Conservation (phyloP, 495 filamentous ascomycete species). For the Lophiostoma macrostomum region DNA sequence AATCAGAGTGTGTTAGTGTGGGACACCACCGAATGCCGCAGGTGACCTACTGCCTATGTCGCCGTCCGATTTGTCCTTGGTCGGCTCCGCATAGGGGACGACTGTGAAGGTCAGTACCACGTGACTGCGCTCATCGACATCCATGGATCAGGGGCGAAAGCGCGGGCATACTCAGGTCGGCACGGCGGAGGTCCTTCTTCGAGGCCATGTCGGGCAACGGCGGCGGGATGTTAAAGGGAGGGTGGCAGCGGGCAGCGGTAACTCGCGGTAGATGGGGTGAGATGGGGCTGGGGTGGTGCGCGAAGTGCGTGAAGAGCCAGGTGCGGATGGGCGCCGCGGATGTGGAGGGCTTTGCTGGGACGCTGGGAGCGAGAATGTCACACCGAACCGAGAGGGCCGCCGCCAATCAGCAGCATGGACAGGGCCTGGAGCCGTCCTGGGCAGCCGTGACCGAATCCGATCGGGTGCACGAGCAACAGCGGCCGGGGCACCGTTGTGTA, state of each 20-base stretch:
- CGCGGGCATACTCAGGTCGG: conserved; percentile 68
- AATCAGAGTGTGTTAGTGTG: conserved; percentile 41
- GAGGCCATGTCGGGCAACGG: conserved; percentile 54
- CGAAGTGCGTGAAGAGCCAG: no score
- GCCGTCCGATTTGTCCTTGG: conserved; percentile 52
- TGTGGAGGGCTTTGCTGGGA: neutral
- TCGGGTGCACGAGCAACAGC: no score
- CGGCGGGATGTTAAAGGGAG: neutral
- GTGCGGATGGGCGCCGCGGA: neutral
- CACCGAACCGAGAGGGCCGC: conserved; percentile 4
- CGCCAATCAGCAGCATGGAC: conserved; percentile 12
- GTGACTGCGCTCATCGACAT: conserved; percentile 12
- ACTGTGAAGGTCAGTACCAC: conserved; percentile 44
- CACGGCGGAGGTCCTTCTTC: conserved; percentile 82
- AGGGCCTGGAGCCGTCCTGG: no score
- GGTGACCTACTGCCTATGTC: conserved; percentile 51
- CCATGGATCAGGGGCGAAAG: neutral
- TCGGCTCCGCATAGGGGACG: conserved; percentile 61
- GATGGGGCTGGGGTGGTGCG: neutral
- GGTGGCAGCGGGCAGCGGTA: neutral
- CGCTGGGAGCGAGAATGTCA: neutral
- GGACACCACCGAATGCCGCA: neutral
- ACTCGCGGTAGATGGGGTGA: conserved; percentile 12
- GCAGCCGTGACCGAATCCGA: no score
- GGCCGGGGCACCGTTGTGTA: no score